A percentile compares a stretch with the other conserved stretches of the same genome.
phyloP scores from a whole-genome alignment of 139 green algal species.

The Pseudopediastrum boryanum region DNA sequence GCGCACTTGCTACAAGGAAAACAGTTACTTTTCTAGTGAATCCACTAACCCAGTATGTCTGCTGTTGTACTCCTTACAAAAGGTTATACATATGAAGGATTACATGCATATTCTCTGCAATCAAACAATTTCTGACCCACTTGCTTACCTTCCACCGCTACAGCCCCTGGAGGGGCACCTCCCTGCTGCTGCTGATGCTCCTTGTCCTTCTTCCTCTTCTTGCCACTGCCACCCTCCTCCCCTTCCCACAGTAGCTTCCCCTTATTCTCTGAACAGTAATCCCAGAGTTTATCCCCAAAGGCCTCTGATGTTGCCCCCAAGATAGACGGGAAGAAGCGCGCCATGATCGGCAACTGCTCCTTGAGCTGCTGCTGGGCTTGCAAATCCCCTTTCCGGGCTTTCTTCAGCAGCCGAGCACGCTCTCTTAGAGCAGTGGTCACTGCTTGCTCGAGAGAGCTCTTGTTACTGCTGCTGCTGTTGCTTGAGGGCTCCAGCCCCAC shows the following conservation, averaged over 20 bases:
- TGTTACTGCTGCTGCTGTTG: slow-evolving; percentile 22
- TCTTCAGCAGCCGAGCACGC: slow-evolving; percentile 14
- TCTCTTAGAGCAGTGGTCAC: too few species aligned
- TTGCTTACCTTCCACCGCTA: too few species aligned
- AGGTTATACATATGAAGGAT: too few species aligned
- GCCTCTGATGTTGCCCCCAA: slow-evolving; percentile 77
- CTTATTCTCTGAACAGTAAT: slow-evolving; percentile 58
- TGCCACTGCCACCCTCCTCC: not conserved
- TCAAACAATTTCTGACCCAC: too few species aligned
- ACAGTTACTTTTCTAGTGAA: too few species aligned
- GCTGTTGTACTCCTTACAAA: too few species aligned
- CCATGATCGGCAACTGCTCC: slow-evolving; percentile 29
- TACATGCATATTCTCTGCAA: too few species aligned
- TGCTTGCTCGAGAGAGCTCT: too few species aligned
- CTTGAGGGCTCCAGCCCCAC: slow-evolving; percentile 31
- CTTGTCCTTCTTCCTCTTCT: slow-evolving; percentile 46
- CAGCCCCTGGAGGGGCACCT: not conserved
- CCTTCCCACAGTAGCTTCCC: slow-evolving; percentile 36
- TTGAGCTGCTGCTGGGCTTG: slow-evolving; percentile 41
- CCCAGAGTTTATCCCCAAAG: slow-evolving; percentile 71
- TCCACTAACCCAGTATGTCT: too few species aligned
- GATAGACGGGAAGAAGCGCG: slow-evolving; percentile 47
- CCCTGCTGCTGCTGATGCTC: slow-evolving; percentile 38
- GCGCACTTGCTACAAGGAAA: too few species aligned
- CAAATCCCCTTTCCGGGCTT: slow-evolving; percentile 22